These are phyloP conservation scores for Vitis labrusca DNA, from an alignment of 164 flowering plant species.

Conservation along the genomic window DNA sequence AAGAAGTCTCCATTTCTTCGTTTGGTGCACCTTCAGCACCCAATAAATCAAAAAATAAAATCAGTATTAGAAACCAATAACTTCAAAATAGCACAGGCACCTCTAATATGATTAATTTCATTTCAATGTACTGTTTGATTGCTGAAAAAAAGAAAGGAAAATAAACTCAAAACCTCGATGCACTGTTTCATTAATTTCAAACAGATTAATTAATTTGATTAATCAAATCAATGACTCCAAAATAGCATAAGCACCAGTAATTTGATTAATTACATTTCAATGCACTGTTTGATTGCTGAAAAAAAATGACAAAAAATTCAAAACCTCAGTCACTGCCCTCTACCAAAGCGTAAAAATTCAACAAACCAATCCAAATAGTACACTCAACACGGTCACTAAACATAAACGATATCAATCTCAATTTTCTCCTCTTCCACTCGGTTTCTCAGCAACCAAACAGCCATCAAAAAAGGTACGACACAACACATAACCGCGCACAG, in stretches of 20 bases:
- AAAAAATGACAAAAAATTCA: not conserved
- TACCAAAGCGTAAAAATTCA: not conserved
- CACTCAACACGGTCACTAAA: not conserved
- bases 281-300: not conserved
- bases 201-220: no score
- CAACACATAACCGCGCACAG: not conserved
- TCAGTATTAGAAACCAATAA: no score
- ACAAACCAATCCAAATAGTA: no score
- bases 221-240: no score
- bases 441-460: slow-evolving; percentile 3
- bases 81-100: no score
- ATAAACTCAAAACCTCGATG: not conserved
- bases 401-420: not conserved
- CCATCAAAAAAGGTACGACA: not conserved
- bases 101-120: no score
- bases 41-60: not conserved
- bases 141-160: not conserved
- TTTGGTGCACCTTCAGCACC: slow-evolving; percentile 30
- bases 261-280: no score
- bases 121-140: no score
- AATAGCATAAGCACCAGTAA: no score
- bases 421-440: not conserved
- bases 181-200: not conserved
- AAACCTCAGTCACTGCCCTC: not conserved
- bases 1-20: slow-evolving; percentile 33